phyloP scores from a whole-genome alignment of 257 asterid species.

The Nicotiana tomentosiformis region DNA sequence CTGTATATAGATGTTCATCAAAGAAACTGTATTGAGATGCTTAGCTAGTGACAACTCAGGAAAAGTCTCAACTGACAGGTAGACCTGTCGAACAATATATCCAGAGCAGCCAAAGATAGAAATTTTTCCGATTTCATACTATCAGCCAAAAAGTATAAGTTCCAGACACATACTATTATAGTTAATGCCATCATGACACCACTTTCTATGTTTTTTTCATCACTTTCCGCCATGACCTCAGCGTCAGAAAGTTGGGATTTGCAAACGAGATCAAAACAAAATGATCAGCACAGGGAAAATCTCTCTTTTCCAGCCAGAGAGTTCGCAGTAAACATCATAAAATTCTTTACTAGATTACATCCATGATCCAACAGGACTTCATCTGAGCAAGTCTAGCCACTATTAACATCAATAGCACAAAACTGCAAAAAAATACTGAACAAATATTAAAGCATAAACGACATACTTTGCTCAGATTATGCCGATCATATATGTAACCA shows the following conservation, averaged over 20 bases:
- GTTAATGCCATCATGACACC: not conserved
- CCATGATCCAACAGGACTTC: not conserved
- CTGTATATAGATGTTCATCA: not conserved
- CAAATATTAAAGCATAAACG: not conserved
- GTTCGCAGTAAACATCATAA: not conserved
- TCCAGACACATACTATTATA: not conserved
- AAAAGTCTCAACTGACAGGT: not conserved
- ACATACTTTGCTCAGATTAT: constrained; percentile 73
- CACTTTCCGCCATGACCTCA: not conserved
- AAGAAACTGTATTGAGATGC: not conserved
- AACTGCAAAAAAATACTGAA: not conserved
- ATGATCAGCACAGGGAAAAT: not conserved
- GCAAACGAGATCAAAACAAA: not conserved
- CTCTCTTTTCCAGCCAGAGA: not conserved
- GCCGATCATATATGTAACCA: constrained; percentile 82
- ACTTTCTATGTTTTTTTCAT: not conserved
- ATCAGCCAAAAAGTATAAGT: not conserved
- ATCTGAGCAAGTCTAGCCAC: not conserved
- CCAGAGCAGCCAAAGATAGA: not conserved
- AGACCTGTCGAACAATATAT: not conserved
- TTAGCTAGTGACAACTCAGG: not conserved
- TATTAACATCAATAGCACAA: not conserved
- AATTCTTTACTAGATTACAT: not conserved
- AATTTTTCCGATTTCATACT: not conserved
- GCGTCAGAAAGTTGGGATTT: not conserved